A percentile compares a stretch with the other conserved stretches of the same genome.
Conservation (phyloP, 75 land plant species). For the Picea sitchensis region DNA sequence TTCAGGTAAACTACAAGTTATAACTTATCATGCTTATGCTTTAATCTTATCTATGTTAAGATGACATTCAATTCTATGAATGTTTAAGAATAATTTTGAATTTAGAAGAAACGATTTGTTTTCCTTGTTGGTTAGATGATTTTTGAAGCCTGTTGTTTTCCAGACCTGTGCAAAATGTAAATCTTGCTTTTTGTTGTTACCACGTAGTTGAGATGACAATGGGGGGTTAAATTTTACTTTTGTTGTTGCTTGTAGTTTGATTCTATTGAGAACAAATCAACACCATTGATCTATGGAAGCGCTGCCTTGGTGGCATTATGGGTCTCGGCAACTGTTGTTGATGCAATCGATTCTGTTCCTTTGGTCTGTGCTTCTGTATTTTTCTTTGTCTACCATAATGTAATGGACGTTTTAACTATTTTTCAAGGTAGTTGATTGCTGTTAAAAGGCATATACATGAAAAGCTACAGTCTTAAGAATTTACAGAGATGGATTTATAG, state of each 20-base stretch:
- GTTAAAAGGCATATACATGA: not conserved
- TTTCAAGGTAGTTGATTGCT: not conserved
- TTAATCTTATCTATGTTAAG: no score
- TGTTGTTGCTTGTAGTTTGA: constrained; percentile 31
- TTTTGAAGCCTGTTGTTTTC: not conserved
- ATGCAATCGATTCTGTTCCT: constrained; percentile 74
- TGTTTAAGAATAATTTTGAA: no score
- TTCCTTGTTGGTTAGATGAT: no score
- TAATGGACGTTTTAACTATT: not conserved
- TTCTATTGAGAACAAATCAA: constrained; percentile 24
- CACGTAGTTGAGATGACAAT: not conserved
- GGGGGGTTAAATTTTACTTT: not conserved
- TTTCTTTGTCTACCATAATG: not conserved
- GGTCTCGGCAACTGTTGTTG: constrained; percentile 57
- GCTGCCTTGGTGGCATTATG: constrained; percentile 65
- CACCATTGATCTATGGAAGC: constrained; percentile 46
- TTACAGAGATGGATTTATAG: not conserved
- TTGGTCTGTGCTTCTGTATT: constrained; percentile 40
- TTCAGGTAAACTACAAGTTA: not conserved
- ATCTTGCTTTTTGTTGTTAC: not conserved
- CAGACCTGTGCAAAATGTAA: not conserved
- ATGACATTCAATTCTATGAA: no score
- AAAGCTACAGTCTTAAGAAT: not conserved
- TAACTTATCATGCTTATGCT: not conserved
- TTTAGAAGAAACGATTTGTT: no score